Evolutionary conservation across 2,329 filamentous ascomycete genomes (phyloP), one percentile per base, ranked within the genome.

Genomic region (Phoma sp.): DNA sequence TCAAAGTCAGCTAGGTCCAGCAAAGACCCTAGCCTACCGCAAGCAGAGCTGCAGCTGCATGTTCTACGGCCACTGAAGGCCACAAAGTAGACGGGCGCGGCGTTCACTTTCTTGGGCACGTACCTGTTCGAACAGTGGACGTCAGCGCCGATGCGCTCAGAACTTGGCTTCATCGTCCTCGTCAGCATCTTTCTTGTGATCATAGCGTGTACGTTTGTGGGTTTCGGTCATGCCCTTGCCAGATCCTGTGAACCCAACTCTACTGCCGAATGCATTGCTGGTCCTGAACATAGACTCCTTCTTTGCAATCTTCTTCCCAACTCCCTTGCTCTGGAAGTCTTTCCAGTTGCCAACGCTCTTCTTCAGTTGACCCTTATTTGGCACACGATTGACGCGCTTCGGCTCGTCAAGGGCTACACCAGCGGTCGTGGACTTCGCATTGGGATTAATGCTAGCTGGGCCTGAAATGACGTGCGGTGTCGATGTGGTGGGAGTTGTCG

Each of bases 201-300:
- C 88, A 71, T 96, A 91, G 67, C 91, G 88, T 72, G 85, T 89
- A 69, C 93, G 84, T 58, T 88, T 86, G 42, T 86, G 86, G 72
- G 97, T 95, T 76, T 96, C 97, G 66, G 92, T 90, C 95, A 98
- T 98, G 62, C 89, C 84, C 77, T 96, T 91, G 55, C 95, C 95
- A 49, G 93, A 97, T 58, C 95, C 95, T 7, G 91, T 96, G 71
- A 99, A 97, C 30, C 95, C 95, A 70, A 99, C 95, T 89, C 92
- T 86, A 53, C 90, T 93, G 68, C 91, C 85, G 23, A 95, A 84
- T 57, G 91, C 88, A 29, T 96, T 92, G 0, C 92, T 91, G 2
- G 93, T 97, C 41, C 93, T 87, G 74, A 97, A 97, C 93, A 97
- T 97, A 81, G 91, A 96, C 43, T 96, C 91, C 78, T 96, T 96